These are phyloP conservation scores for Suaeda aralocaspica DNA, from an alignment of 148 eudicot species.

Conservation along the genomic window DNA sequence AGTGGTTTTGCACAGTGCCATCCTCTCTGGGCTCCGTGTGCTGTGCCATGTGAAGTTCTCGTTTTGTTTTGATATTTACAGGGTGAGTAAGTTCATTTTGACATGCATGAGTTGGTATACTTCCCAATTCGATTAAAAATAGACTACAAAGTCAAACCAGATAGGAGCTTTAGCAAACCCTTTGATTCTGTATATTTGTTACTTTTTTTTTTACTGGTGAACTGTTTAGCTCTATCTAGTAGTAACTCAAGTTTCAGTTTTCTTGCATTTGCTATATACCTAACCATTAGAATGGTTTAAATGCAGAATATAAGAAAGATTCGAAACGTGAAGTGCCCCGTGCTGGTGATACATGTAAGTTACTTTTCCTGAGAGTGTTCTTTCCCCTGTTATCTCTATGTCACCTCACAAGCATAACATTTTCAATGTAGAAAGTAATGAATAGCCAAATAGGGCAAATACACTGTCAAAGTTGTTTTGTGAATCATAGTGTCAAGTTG, in stretches of 20 bases:
- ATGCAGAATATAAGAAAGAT: constrained; percentile 93
- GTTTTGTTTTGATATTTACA: constrained; percentile 84
- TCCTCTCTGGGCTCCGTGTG: constrained; percentile 96
- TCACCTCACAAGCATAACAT: too few species aligned
- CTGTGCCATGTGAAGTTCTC: constrained; percentile 85
- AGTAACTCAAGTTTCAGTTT: neutral
- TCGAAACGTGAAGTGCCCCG: constrained; percentile 93
- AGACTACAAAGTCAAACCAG: neutral
- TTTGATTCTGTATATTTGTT: neutral
- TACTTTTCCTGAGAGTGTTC: neutral
- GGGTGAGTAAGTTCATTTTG: constrained; percentile 40
- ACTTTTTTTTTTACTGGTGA: neutral
- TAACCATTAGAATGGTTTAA: constrained; percentile 19
- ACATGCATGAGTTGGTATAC: neutral
- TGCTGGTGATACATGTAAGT: constrained; percentile 97
- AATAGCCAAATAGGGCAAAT: too few species aligned
- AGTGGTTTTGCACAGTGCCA: constrained; percentile 96
- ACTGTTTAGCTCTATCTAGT: neutral
- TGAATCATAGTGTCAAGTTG: too few species aligned
- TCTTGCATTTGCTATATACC: neutral
- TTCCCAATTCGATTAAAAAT: neutral
- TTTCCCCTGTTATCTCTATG: neutral
- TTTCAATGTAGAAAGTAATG: too few species aligned
- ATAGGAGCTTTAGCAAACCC: neutral
- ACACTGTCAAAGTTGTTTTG: too few species aligned